phyloP scores from a whole-genome alignment of 768 basidiomycete species.

The Naematelia encephala region DNA sequence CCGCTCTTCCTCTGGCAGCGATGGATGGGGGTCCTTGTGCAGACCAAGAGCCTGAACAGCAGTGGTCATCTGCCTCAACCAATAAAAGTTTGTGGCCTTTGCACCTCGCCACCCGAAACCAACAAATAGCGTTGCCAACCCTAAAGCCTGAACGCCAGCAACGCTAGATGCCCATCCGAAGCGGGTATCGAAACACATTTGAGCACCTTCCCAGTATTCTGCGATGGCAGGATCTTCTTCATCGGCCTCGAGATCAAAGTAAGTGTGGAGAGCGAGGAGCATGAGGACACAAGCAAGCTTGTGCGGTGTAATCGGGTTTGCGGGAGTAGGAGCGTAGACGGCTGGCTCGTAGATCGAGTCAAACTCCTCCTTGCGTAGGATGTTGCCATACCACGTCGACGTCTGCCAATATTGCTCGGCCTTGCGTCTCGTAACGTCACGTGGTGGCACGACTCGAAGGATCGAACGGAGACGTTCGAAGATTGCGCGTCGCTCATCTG shows the following conservation, averaged over 20 bases:
- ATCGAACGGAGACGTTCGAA: conserved; percentile 31
- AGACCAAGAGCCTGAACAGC: conserved; percentile 32
- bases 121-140: conserved; percentile 36
- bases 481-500: conserved; percentile 24
- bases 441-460: conserved; percentile 30
- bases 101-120: conserved; percentile 44
- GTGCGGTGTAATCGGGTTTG: conserved; percentile 42
- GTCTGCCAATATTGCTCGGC: conserved; percentile 28
- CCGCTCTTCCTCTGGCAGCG: conserved; percentile 31
- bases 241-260: conserved; percentile 31
- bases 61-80: conserved; percentile 40
- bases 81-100: conserved; percentile 38
- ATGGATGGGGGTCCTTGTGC: conserved; percentile 41
- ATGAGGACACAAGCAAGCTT: conserved; percentile 44
- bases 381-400: conserved; percentile 35
- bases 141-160: conserved; percentile 44
- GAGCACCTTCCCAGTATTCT: conserved; percentile 37
- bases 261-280: conserved; percentile 33
- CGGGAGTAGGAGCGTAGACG: conserved; percentile 37
- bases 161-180: conserved; percentile 42
- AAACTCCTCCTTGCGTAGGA: conserved; percentile 35
- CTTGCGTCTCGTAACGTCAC: conserved; percentile 24
- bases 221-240: conserved; percentile 31
- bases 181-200: conserved; percentile 41
- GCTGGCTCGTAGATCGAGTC: conserved; percentile 39